A percentile compares a stretch with the other conserved stretches of the same genome.
Conservation (phyloP, 352 stramenopile species). For the Phytophthora pini region DNA sequence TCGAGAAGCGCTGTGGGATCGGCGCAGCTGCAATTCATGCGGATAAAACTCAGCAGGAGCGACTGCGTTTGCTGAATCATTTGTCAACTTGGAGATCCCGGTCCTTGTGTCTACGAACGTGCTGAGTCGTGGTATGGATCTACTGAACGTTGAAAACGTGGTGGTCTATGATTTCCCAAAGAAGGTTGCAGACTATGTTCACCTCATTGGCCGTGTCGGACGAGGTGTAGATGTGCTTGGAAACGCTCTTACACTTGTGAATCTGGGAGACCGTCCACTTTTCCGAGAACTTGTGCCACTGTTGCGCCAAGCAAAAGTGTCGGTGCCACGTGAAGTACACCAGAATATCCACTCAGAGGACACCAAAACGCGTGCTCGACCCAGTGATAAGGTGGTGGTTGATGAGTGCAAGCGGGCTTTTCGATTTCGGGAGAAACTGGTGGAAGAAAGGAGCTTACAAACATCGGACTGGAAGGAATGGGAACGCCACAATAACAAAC, state of each 20-base stretch:
- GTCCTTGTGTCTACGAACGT: constrained; percentile 77
- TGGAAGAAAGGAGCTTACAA: constrained; percentile 19
- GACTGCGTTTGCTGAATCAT: constrained; percentile 60
- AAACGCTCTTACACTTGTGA: constrained; percentile 55
- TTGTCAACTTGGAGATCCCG: constrained; percentile 52
- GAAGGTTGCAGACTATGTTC: constrained; percentile 65
- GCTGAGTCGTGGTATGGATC: constrained; percentile 75
- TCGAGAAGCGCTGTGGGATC: constrained; percentile 50
- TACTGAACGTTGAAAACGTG: constrained; percentile 69
- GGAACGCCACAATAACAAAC: constrained; percentile 34
- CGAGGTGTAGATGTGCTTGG: constrained; percentile 29
- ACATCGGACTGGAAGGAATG: constrained; percentile 47
- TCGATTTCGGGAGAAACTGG: constrained; percentile 33
- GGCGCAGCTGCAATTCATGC: constrained; percentile 57
- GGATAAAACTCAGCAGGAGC: constrained; percentile 67
- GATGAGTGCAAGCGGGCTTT: constrained; percentile 64
- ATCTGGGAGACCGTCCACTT: constrained; percentile 42
- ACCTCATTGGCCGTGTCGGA: constrained; percentile 65
- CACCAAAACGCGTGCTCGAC: constrained; percentile 15
- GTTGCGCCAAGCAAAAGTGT: constrained; percentile 35
- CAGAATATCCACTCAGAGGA: constrained; percentile 37
- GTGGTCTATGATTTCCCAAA: constrained; percentile 79
- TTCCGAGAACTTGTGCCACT: constrained; percentile 52
- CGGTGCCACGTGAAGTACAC: constrained; percentile 54
- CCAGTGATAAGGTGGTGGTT: constrained; percentile 21